phyloP scores from a whole-genome alignment of 768 basidiomycete genomes.

The Pleurotus sapidus region DNA sequence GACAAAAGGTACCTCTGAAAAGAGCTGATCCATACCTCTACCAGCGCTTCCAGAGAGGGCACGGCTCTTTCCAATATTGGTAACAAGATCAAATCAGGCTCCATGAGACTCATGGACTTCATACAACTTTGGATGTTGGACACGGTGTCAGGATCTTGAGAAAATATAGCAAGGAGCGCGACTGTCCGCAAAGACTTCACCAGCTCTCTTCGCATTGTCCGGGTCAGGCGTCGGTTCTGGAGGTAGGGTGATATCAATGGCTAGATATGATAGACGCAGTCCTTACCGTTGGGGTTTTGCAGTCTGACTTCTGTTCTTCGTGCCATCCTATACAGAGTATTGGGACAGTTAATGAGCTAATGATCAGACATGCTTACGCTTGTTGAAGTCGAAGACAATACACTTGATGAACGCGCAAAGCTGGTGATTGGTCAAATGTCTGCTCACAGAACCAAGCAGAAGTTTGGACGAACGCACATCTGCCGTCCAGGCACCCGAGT shows the following conservation, averaged over 20 bases:
- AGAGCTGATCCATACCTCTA: constrained; percentile 51
- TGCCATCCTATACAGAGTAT: constrained; percentile 55
- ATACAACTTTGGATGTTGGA: constrained; percentile 75
- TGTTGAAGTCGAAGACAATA: constrained; percentile 81
- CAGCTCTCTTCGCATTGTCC: constrained; percentile 77
- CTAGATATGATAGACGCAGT: neutral
- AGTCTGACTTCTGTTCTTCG: constrained; percentile 72
- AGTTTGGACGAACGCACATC: constrained; percentile 44
- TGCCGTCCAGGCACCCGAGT: constrained; percentile 79
- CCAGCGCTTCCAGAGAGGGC: constrained; percentile 84
- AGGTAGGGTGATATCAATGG: neutral
- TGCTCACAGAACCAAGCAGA: neutral
- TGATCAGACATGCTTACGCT: constrained; percentile 40
- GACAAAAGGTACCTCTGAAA: neutral
- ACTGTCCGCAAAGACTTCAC: constrained; percentile 82
- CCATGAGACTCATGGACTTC: constrained; percentile 80
- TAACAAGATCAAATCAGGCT: constrained; percentile 82
- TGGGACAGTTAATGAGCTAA: no score
- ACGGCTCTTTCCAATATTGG: constrained; percentile 81
- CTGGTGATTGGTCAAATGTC: constrained; percentile 28
- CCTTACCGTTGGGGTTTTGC: constrained; percentile 71
- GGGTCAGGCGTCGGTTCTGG: constrained; percentile 74
- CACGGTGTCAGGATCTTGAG: constrained; percentile 72
- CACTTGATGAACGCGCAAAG: constrained; percentile 84
- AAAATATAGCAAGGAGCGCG: constrained; percentile 87